Evolutionary conservation across 495 filamentous ascomycete genomes (phyloP).

Genomic region (Chaetomidium leptoderma): DNA sequence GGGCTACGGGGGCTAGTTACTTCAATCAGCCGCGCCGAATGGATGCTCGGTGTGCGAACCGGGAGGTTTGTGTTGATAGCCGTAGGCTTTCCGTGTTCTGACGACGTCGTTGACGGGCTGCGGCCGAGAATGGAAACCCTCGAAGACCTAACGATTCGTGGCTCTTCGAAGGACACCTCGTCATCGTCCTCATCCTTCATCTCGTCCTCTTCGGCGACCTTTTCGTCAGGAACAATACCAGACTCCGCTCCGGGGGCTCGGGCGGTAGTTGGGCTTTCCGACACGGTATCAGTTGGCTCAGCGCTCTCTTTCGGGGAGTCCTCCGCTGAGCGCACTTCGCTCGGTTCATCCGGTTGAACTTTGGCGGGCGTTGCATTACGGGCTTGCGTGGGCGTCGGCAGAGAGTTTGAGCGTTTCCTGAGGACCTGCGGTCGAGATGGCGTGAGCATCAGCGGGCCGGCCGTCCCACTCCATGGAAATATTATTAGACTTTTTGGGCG

Average conservation of each 20-base stretch:
- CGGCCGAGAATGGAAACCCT: constrained; percentile 51
- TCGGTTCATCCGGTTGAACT: constrained; percentile 2
- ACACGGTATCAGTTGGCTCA: neutral
- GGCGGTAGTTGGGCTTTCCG: neutral
- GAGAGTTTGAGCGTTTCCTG: constrained; percentile 53
- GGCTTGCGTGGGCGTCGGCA: constrained; percentile 41
- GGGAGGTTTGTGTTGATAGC: constrained; percentile 39
- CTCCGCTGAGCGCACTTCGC: neutral
- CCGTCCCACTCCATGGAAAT: constrained; percentile 23
- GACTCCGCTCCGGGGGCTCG: neutral
- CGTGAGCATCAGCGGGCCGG: constrained; percentile 32
- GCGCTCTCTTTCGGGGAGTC: neutral
- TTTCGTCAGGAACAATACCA: neutral
- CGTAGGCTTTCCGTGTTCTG: constrained; percentile 37
- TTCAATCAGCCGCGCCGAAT: constrained; percentile 52
- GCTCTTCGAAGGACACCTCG: constrained; percentile 48
- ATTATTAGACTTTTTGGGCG: constrained; percentile 63
- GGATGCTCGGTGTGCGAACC: constrained; percentile 47
- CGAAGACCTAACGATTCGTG: constrained; percentile 52
- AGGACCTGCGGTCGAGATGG: constrained; percentile 31
- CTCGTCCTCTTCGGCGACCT: constrained; percentile 22
- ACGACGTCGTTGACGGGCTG: constrained; percentile 38
- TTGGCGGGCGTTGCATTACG: constrained; percentile 21
- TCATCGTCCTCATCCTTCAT: constrained; percentile 36
- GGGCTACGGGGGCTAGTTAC: constrained; percentile 48